phyloP scores from a whole-genome alignment of 495 filamentous ascomycete genomes.

The Neurospora tetraspora region DNA sequence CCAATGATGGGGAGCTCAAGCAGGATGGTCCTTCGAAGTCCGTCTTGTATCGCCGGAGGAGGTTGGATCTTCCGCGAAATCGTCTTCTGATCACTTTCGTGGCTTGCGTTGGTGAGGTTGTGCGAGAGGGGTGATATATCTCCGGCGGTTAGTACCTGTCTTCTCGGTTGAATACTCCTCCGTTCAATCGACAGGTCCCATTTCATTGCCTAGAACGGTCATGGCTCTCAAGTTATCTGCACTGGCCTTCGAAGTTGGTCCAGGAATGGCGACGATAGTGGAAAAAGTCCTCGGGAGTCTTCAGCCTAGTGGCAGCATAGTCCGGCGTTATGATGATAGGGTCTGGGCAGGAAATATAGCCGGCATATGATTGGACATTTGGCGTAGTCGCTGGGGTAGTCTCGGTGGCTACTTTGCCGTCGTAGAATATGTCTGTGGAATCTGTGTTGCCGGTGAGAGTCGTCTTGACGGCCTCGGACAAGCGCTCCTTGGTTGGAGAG shows the following conservation, averaged over 20 bases:
- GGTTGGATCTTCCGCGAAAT: background rate
- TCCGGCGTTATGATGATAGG: background rate
- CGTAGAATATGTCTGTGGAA: background rate
- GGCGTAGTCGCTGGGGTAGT: background rate
- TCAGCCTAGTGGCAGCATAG: background rate
- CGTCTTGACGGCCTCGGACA: background rate
- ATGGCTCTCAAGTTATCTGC: background rate
- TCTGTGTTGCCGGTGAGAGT: background rate
- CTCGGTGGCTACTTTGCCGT: background rate
- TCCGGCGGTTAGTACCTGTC: background rate
- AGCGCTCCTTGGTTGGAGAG: background rate
- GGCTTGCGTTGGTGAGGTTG: too few relatives aligned
- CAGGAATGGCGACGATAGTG: background rate
- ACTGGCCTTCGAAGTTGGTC: background rate
- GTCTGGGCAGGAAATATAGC: background rate
- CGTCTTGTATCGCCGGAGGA: background rate
- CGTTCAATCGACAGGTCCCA: too few relatives aligned
- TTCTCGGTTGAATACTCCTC: too few relatives aligned
- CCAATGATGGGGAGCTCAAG: too few relatives aligned
- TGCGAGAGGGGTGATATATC: background rate
- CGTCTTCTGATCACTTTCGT: too few relatives aligned
- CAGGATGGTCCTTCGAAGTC: background rate
- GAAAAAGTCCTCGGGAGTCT: background rate
- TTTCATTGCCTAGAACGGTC: too few relatives aligned
- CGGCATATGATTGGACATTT: background rate